phyloP scores from a whole-genome alignment of 108 stramenopile species.

The Stephanodiscus minutulus region DNA sequence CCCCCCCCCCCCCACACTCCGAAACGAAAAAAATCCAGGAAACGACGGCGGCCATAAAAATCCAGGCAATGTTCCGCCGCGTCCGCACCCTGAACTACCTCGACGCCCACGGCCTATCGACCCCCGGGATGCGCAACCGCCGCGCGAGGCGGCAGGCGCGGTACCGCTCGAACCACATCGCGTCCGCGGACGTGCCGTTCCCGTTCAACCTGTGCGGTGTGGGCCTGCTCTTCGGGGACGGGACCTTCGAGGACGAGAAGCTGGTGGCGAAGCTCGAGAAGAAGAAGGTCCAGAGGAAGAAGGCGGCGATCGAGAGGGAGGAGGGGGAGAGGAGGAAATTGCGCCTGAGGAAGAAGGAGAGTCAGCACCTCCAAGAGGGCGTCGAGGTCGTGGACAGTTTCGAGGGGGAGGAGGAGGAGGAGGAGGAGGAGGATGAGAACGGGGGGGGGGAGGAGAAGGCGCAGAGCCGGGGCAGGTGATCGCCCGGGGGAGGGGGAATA shows the following conservation, averaged over 20 bases:
- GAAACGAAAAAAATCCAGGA: conserved; percentile 40
- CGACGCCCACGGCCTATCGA: conserved; percentile 58
- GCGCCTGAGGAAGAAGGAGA: conserved; percentile 52
- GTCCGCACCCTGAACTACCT: conserved; percentile 51
- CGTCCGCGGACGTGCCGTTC: conserved; percentile 52
- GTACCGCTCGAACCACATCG: conserved; percentile 8
- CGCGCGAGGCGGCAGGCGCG: conserved; percentile 56
- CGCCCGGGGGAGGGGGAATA: no score
- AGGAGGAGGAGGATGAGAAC: background rate
- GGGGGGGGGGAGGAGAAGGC: background rate
- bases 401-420: conserved; percentile 12
- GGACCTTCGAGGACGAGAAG: conserved; percentile 58
- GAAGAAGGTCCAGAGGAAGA: conserved; percentile 49
- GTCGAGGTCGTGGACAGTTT: conserved; percentile 58
- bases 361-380: conserved; percentile 49
- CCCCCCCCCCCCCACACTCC: background rate
- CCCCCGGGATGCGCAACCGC: conserved; percentile 70
- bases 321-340: conserved; percentile 59
- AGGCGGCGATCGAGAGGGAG: conserved; percentile 25
- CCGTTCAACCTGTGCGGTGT: conserved; percentile 68
- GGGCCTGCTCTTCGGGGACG: conserved; percentile 67
- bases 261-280: conserved; percentile 50
- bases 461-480: no score
- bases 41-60: conserved; percentile 70
- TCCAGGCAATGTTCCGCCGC: conserved; percentile 73